A percentile compares a stretch with the other conserved stretches of the same genome.
These are phyloP conservation scores for Thelephora aurantiotincta DNA, from an alignment of 768 basidiomycete species.

Conservation along the genomic window DNA sequence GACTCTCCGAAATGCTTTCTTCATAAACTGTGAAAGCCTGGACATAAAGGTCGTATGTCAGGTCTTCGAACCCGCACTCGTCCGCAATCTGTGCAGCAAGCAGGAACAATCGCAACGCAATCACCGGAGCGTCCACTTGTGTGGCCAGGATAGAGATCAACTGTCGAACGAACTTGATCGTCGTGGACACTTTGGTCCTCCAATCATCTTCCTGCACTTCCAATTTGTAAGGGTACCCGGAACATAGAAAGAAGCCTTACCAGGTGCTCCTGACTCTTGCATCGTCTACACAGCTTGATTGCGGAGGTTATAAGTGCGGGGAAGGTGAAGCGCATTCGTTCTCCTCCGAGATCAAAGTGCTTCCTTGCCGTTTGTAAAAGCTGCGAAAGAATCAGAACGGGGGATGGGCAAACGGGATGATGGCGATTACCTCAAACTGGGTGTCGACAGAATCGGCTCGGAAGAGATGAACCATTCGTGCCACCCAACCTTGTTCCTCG, in stretches of 20 bases:
- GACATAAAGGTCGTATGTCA: slow-evolving; percentile 95
- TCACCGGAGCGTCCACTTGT: slow-evolving; percentile 84
- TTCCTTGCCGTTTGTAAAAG: slow-evolving; percentile 82
- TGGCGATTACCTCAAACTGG: slow-evolving; percentile 72
- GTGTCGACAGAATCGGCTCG: slow-evolving; percentile 71
- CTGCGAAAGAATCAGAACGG: slow-evolving; percentile 22
- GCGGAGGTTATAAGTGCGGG: slow-evolving; percentile 90
- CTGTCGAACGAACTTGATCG: slow-evolving; percentile 92
- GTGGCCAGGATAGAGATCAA: slow-evolving; percentile 87
- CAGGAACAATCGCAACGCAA: slow-evolving; percentile 88
- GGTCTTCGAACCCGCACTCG: slow-evolving; percentile 89
- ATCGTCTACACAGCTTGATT: slow-evolving; percentile 85
- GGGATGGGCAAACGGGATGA: not conserved
- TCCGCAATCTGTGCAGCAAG: slow-evolving; percentile 92
- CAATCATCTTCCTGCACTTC: slow-evolving; percentile 62
- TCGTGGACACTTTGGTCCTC: slow-evolving; percentile 70
- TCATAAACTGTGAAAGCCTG: slow-evolving; percentile 98
- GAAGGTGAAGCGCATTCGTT: slow-evolving; percentile 93
- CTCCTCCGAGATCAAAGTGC: slow-evolving; percentile 85
- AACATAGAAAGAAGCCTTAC: slow-evolving; percentile 22
- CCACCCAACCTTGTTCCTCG: slow-evolving; percentile 98
- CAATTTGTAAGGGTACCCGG: not conserved
- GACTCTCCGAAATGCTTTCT: slow-evolving; percentile 89
- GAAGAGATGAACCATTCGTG: slow-evolving; percentile 95
- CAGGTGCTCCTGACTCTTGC: slow-evolving; percentile 68